phyloP scores from a whole-genome alignment of 139 green algal genomes.

The Chlorella vulgaris region DNA sequence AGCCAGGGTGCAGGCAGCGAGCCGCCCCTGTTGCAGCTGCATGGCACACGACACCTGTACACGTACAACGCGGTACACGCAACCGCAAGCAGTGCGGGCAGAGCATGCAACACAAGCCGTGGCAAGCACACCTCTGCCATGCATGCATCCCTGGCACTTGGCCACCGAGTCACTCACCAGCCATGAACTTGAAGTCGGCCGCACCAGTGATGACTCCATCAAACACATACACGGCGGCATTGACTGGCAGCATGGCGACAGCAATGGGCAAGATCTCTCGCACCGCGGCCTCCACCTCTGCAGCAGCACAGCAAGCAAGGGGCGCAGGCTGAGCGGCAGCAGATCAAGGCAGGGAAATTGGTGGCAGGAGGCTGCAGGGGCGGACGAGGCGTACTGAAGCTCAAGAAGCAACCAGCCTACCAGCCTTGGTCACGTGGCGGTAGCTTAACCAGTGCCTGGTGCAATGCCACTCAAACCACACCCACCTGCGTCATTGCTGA shows the following conservation, averaged over 20 bases:
- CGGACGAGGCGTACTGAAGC: no score
- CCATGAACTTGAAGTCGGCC: conserved; percentile 72
- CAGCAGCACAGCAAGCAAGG: neutral
- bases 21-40: no score
- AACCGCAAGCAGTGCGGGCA: no score
- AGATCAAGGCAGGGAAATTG: no score
- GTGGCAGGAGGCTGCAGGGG: neutral
- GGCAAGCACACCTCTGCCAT: no score
- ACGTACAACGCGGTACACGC: no score
- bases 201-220: conserved; percentile 82
- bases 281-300: conserved; percentile 43
- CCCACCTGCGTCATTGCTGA: conserved; percentile 50
- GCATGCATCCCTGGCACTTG: no score
- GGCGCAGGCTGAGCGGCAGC: neutral
- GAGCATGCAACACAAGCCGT: no score
- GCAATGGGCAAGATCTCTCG: conserved; percentile 65
- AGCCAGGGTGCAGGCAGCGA: no score
- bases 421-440: no score
- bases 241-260: conserved; percentile 71
- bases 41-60: no score
- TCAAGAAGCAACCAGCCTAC: no score
- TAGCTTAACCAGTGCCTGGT: neutral
- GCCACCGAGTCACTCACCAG: conserved; percentile 25
- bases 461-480: neutral
- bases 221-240: conserved; percentile 74